Evolutionary conservation across 306 rosid genomes (phyloP), one percentile per base, ranked within the genome.

Genomic region (Sesbania bispinosa): DNA sequence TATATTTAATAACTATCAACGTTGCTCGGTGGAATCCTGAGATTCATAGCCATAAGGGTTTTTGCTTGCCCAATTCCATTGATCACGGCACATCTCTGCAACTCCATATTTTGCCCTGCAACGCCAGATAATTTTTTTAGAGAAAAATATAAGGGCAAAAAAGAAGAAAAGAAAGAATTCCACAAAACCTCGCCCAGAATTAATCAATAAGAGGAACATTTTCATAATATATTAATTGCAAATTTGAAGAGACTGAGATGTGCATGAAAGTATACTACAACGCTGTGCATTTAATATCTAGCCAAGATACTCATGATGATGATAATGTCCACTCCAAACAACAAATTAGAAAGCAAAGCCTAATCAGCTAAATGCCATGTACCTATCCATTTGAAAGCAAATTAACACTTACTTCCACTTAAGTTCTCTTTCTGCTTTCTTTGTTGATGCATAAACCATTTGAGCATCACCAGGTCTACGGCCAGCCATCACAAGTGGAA

Each of bases 31-130:
- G 32, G 84, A 63, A 33, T 75, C 86, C 19, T 81, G 63, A 19
- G 90, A 42, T 79, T 16, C 96, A 81, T 95, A 91, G 77, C 99
- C 99, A 14, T 82, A 91, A 10, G 97, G 99, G 59, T 94, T 94
- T 81, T 87, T 86, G 92, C 97, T 94, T 48, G 97, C 96, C 99
- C 99, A 94, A 77, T 94, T 94, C 99, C 99, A 94, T 79, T 94
- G 99, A 83, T 94, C 99, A 77, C 88, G 89, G 69, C 96, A 91
- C 99, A 94, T 94, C 82, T 90, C 99, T 4, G 86, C 85, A 36
- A 94, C 77, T 72, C 90, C 93, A 76, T 84, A 94, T 79, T 84
- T 89, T 27, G 97, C 95, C 86, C 99, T 94, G 95, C 78, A 82
- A 83, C 42, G 9, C 18, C 27, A 58, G 19, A 55, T 54, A 20